A percentile compares a stretch with the other conserved stretches of the same genome.
Evolutionary conservation across 2,329 filamentous ascomycete genomes (phyloP).

Genomic region (Lachnellula suecica): DNA sequence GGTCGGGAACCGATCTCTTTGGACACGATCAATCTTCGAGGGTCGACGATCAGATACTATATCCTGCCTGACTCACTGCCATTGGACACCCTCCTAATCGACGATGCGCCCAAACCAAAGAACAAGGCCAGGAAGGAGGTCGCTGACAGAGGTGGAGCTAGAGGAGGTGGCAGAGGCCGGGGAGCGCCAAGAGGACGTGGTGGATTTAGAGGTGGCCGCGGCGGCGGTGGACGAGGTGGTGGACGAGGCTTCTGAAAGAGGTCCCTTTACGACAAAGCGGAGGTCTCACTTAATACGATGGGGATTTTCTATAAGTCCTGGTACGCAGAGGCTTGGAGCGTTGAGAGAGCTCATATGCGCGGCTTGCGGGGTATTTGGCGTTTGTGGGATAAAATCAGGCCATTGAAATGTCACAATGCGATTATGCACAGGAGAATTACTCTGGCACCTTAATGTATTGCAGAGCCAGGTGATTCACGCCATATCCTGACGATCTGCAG

Average conservation of each 20-base stretch:
- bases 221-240: conserved; percentile 52
- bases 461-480: conserved; percentile 39
- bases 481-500: conserved; percentile 86
- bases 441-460: conserved; percentile 1
- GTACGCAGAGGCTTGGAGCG: not conserved
- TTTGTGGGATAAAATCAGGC: conserved; percentile 24
- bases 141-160: conserved; percentile 49
- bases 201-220: conserved; percentile 48
- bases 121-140: conserved; percentile 98
- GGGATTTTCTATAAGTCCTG: not conserved
- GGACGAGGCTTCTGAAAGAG: conserved; percentile 37
- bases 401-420: conserved; percentile 12
- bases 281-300: not conserved
- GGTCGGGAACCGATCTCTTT: conserved; percentile 84
- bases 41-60: conserved; percentile 93
- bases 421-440: not conserved
- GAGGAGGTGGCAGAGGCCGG: too few relatives aligned
- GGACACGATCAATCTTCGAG: conserved; percentile 95
- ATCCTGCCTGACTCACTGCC: conserved; percentile 95
- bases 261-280: not conserved
- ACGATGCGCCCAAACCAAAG: conserved; percentile 97
- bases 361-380: conserved; percentile 14
- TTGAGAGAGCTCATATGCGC: not conserved
- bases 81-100: conserved; percentile 90
- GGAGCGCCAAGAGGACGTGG: conserved; percentile 48